Conservation (phyloP, 495 filamentous ascomycete genomes). For the Talaromyces nanjingensis region DNA sequence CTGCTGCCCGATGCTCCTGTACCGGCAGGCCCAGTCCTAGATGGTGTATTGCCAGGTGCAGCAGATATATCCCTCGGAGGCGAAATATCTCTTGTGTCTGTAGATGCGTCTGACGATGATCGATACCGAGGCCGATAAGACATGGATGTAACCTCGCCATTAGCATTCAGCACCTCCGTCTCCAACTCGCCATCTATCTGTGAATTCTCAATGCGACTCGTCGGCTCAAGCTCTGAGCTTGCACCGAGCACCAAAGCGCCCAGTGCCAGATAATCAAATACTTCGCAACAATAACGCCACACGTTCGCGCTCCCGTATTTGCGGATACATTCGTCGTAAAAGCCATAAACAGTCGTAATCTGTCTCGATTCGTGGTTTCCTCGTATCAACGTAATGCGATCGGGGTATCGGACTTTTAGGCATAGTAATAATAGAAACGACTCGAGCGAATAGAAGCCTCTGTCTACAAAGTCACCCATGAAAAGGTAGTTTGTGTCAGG, state of each 20-base stretch:
- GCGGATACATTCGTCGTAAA: conserved; percentile 96
- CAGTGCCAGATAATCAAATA: conserved; percentile 95
- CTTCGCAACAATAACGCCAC: conserved; percentile 97
- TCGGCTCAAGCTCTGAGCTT: conserved; percentile 58
- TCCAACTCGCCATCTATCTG: conserved; percentile 67
- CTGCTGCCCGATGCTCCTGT: conserved; percentile 66
- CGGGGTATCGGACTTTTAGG: conserved; percentile 95
- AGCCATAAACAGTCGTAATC: conserved; percentile 97
- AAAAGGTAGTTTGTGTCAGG: conserved; percentile 98
- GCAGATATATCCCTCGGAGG: conserved; percentile 42
- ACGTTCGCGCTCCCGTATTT: conserved; percentile 98
- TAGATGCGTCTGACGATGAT: conserved; percentile 25
- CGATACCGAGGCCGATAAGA: conserved; percentile 49
- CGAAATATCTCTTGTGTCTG: conserved; percentile 32
- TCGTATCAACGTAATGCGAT: conserved; percentile 93
- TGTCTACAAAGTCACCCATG: conserved; percentile 98
- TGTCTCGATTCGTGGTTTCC: conserved; percentile 97
- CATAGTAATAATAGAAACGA: conserved; percentile 91
- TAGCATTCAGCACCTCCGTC: conserved; percentile 82
- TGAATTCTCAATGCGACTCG: conserved; percentile 36
- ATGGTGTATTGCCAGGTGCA: conserved; percentile 24
- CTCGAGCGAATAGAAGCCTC: conserved; percentile 96
- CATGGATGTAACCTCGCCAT: conserved; percentile 67
- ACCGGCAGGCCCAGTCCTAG: conserved; percentile 65
- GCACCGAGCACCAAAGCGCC: conserved; percentile 91